Conservation (phyloP, 192 early-diverging fungal species). For the Coemansia sp. region DNA sequence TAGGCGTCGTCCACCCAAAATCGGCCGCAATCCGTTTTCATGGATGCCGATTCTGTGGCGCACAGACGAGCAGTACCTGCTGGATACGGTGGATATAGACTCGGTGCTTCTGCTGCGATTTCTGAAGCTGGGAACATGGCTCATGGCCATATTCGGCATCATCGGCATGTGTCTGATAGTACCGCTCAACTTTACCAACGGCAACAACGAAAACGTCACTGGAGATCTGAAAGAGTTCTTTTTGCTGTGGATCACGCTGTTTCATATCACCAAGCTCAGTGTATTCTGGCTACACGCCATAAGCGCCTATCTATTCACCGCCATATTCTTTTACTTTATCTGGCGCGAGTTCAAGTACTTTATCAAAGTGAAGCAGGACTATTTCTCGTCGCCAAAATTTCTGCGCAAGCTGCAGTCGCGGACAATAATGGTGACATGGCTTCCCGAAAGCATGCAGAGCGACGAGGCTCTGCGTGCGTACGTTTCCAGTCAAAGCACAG, state of each 20-base stretch:
- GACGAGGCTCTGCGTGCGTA: constrained; percentile 57
- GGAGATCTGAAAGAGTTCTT: constrained; percentile 30
- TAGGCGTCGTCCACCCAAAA: constrained; percentile 64
- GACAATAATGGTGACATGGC: constrained; percentile 64
- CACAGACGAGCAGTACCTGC: constrained; percentile 57
- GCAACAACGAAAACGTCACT: constrained; percentile 48
- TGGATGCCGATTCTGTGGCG: constrained; percentile 63
- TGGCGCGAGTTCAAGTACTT: constrained; percentile 57
- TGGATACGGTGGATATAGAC: constrained; percentile 68
- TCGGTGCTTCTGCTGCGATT: constrained; percentile 71
- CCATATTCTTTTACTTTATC: constrained; percentile 54
- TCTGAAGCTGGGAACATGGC: constrained; percentile 57
- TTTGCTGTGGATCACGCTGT: constrained; percentile 49
- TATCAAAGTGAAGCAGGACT: constrained; percentile 52
- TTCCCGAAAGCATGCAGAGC: constrained; percentile 59
- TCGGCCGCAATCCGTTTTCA: constrained; percentile 61
- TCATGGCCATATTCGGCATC: constrained; percentile 58
- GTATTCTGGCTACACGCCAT: constrained; percentile 66
- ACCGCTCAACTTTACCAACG: constrained; percentile 64
- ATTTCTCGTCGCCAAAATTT: constrained; percentile 62
- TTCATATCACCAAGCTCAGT: constrained; percentile 48
- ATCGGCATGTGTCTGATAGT: constrained; percentile 61
- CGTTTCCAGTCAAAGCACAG: constrained; percentile 44
- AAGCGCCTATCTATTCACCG: constrained; percentile 60
- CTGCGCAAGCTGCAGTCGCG: constrained; percentile 64